Evolutionary conservation across 331 rosid species (phyloP), one percentile per base, ranked within the genome.

Genomic region (Arachis monticola): DNA sequence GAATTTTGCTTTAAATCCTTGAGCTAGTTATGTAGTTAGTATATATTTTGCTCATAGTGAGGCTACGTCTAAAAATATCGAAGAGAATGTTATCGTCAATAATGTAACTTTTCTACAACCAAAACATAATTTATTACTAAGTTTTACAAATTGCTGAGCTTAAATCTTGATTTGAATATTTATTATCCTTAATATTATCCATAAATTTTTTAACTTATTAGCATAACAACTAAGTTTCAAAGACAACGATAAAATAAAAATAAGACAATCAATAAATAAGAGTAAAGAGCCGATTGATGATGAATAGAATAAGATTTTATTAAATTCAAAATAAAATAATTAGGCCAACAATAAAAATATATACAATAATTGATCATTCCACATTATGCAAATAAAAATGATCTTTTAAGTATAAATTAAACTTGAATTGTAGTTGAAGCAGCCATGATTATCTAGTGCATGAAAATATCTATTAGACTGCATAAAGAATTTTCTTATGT

Each of bases 21-120:
- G 70, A 42, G 46, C 22, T 62, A 69, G 2, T n/a, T 67, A 70
- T 65, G 30, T 48, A 66, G 76, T 72, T 65, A 65, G 81, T 60
- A 58, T 56, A 17, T 17, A 17, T 17, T 17, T 17, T 17, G 22
- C 22, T 17, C 22, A 17, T 17, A 17, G 22, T 17, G 22, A 17
- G 32, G 55, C 22, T 38, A 14, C 41, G 51, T 42, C 58, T 42
- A 63, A 32, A 17, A 59, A 59, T 64, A 71, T 51, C 22, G 22
- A 17, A 17, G 22, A 17, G 22, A 17, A 17, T 17, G 22, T 17
- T 17, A 17, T 17, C 22, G 22, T 63, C 60, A 65, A 32, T 44
- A 46, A 32, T 53, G 47, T 77, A 75, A 72, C 51, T 70, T 35
- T 35, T 74, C 67, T 62, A 58, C 41, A 14, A 69, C 47, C 55